Percentiles rank a stretch among this genome's conserved stretches.
Evolutionary conservation across 2,329 filamentous ascomycete genomes (phyloP).

Genomic region (Ophiostoma sp.): DNA sequence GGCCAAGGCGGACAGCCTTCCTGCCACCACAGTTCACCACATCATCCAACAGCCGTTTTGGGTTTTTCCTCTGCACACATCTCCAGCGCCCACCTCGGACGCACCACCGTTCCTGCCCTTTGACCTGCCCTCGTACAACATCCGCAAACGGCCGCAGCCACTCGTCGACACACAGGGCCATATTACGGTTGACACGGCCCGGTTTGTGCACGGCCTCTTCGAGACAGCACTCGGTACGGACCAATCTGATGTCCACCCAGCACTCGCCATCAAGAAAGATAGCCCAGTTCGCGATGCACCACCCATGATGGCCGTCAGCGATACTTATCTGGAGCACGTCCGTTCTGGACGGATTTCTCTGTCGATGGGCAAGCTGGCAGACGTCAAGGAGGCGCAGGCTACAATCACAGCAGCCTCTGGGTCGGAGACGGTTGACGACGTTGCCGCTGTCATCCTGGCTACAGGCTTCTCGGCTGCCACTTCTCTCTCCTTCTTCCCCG

Average conservation of each 20-base stretch:
- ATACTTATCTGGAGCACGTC: slow-evolving; percentile 73
- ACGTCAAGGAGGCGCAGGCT: slow-evolving; percentile 40
- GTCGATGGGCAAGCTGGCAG: slow-evolving; percentile 49
- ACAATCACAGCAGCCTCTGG: slow-evolving; percentile 34
- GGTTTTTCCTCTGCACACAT: slow-evolving; percentile 63
- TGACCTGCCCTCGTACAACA: slow-evolving; percentile 71
- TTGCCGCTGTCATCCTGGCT: slow-evolving; percentile 70
- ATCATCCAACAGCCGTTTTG: slow-evolving; percentile 70
- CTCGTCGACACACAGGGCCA: slow-evolving; percentile 66
- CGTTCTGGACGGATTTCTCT: slow-evolving; percentile 61
- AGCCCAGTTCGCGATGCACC: slow-evolving; percentile 51
- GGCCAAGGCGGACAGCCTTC: slow-evolving; percentile 40
- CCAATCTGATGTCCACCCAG: slow-evolving; percentile 52
- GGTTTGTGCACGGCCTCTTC: slow-evolving; percentile 54
- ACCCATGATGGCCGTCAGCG: slow-evolving; percentile 67
- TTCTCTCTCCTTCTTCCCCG: slow-evolving; percentile 65
- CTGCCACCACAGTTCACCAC: slow-evolving; percentile 64
- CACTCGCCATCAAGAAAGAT: slow-evolving; percentile 41
- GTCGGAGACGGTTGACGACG: slow-evolving; percentile 46
- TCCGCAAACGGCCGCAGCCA: slow-evolving; percentile 59
- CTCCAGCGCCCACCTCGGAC: slow-evolving; percentile 46
- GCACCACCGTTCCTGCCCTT: slow-evolving; percentile 68
- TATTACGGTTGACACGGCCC: slow-evolving; percentile 59
- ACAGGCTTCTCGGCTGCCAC: slow-evolving; percentile 70
- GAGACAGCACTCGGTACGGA: slow-evolving; percentile 52